A percentile compares a stretch with the other conserved stretches of the same genome.
phyloP scores from a whole-genome alignment of 371 early-diverging fungal genomes.

The Phascolomyces articulosus region DNA sequence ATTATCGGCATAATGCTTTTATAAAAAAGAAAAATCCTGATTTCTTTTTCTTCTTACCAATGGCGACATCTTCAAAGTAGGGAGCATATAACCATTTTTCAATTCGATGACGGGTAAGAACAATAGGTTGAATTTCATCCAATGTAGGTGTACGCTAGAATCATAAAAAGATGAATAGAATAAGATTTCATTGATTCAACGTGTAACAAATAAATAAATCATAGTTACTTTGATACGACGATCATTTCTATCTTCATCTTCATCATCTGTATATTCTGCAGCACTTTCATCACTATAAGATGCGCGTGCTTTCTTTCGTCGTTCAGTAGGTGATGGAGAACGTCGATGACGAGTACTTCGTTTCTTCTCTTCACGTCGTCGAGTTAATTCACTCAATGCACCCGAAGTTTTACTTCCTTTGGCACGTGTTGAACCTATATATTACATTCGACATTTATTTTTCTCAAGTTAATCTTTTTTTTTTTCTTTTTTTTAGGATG shows the following conservation, averaged over 20 bases:
- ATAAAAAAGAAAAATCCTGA: no score
- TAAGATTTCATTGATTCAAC: background rate
- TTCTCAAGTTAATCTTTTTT: no score
- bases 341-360: conserved; percentile 33
- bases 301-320: conserved; percentile 32
- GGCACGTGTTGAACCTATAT: conserved; percentile 59
- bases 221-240: background rate
- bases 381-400: conserved; percentile 58
- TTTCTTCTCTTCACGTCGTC: conserved; percentile 57
- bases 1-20: no score
- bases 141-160: conserved; percentile 53
- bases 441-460: no score
- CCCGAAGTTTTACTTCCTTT: conserved; percentile 51
- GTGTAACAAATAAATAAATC: no score
- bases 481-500: no score
- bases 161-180: background rate
- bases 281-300: conserved; percentile 38
- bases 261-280: conserved; percentile 38
- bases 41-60: conserved; percentile 47
- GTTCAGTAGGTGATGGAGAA: conserved; percentile 36
- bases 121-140: conserved; percentile 64
- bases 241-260: conserved; percentile 27
- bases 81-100: conserved; percentile 78
- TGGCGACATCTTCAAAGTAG: conserved; percentile 68
- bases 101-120: conserved; percentile 62